Evolutionary conservation across 2,329 filamentous ascomycete species (phyloP), one percentile per base, ranked within the genome.

Genomic region (Cordyceps cicadae): DNA sequence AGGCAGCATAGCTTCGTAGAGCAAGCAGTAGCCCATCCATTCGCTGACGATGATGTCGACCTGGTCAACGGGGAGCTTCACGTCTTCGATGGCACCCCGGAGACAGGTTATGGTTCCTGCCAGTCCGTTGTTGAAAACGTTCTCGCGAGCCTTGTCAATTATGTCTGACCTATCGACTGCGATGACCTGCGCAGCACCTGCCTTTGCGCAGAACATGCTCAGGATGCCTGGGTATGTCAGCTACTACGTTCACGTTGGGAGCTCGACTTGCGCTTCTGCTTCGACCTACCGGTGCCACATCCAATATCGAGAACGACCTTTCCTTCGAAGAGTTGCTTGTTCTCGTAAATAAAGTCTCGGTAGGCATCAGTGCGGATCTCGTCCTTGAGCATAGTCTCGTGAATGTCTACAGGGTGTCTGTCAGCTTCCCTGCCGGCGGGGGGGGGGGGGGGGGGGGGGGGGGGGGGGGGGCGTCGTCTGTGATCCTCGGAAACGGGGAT

Each of bases 41-140:
- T 97, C 92, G 62, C 90, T 95, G 63, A 97, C 87, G 70, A 97
- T 96, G 69, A 97, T 88, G 75, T 97, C 93, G 51, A 97, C 92
- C 69, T 92, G 79, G 59, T 85, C 79, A 8, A 93, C 87, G 1
- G 89, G 92, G 24, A 92, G 81, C 61, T 76, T 80, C 60, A 96
- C 89, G 66, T 97, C 92, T 72, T 97, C 93, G 63, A 97, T 89
- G 69, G 90, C 90, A 43, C 93, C 92, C 64, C 87, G 85, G 54
- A 96, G 78, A 67, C 89, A 91, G 49, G 87, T 91, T 69, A 97
- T 91, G 26, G 81, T 80, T 67, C 87, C 79, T 29, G 84, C 81
- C 43, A 96, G 83, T 0, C 85, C 86, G 70, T 97, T 97, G 71
- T 86, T 84, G 73, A 87, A 90, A 43, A 96, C 81, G 68, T 94